Evolutionary conservation across 306 rosid genomes (phyloP).

Genomic region (Carpinus fangiana): DNA sequence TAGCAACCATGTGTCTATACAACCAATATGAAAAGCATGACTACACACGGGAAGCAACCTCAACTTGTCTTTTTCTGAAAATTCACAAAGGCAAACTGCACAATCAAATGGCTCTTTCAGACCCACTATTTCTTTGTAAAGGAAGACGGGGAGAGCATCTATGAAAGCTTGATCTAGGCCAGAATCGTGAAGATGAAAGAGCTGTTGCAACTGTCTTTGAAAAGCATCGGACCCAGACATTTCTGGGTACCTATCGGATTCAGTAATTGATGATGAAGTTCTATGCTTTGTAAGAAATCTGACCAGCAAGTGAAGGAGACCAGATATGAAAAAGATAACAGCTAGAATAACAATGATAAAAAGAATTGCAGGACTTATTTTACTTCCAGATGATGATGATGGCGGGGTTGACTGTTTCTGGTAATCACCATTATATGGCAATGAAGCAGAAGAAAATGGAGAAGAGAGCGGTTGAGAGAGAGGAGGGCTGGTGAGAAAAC

Average conservation of each 20-base stretch:
- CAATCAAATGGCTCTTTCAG: slow-evolving; percentile 85
- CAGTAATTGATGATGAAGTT: slow-evolving; percentile 53
- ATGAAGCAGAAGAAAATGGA: slow-evolving; percentile 28
- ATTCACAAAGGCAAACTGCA: slow-evolving; percentile 91
- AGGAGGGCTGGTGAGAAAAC: slow-evolving; percentile 38
- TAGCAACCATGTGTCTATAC: slow-evolving; percentile 89
- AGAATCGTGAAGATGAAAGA: slow-evolving; percentile 90
- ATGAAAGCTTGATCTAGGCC: slow-evolving; percentile 88
- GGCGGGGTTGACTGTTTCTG: slow-evolving; percentile 44
- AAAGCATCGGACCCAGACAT: slow-evolving; percentile 61
- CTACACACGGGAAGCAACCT: slow-evolving; percentile 83
- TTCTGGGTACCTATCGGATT: slow-evolving; percentile 66
- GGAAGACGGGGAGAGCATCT: slow-evolving; percentile 86
- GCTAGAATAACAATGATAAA: slow-evolving; percentile 75
- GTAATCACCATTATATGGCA: slow-evolving; percentile 39
- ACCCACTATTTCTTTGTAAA: slow-evolving; percentile 71
- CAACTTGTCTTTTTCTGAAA: slow-evolving; percentile 69
- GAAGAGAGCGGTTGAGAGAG: slow-evolving; percentile 35
- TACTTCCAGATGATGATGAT: slow-evolving; percentile 52
- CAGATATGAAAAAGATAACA: slow-evolving; percentile 68
- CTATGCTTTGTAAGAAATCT: slow-evolving; percentile 62
- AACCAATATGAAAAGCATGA: slow-evolving; percentile 85
- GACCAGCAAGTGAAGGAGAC: slow-evolving; percentile 72
- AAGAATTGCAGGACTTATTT: slow-evolving; percentile 64
- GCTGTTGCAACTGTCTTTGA: slow-evolving; percentile 87